phyloP scores from a whole-genome alignment of 306 rosid genomes.

The Castanopsis chinensis region DNA sequence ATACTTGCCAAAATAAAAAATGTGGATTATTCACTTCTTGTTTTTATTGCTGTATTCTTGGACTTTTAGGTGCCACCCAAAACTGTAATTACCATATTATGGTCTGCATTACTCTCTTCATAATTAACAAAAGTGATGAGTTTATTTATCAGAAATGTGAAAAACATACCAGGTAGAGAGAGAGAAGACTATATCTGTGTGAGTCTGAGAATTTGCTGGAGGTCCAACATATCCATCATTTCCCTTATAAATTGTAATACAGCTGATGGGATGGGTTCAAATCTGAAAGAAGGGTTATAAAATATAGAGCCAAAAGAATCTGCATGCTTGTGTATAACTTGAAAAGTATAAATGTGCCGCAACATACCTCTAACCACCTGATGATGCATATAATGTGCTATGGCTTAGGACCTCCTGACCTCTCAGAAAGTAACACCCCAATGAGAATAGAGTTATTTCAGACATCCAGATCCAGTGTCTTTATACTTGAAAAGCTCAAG shows the following conservation, averaged over 20 bases:
- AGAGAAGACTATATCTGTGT: not conserved
- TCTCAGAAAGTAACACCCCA: too few species aligned
- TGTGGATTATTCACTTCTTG: not conserved
- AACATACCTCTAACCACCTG: not conserved
- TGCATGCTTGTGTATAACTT: not conserved
- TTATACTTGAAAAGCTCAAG: too few species aligned
- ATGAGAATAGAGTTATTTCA: too few species aligned
- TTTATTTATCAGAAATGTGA: not conserved
- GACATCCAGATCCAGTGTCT: too few species aligned
- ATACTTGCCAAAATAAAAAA: conserved; percentile 9
- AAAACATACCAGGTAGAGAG: not conserved
- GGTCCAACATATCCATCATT: not conserved
- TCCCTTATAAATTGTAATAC: not conserved
- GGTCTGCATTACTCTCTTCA: conserved; percentile 2
- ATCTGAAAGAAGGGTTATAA: not conserved
- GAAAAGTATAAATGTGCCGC: too few species aligned
- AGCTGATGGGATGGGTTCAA: not conserved
- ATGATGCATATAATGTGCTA: not conserved
- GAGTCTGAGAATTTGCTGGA: not conserved
- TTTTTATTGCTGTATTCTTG: not conserved
- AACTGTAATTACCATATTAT: conserved; percentile 12
- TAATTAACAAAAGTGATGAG: not conserved
- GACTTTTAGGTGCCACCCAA: conserved; percentile 21
- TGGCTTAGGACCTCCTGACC: too few species aligned
- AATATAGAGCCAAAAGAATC: not conserved